Base-by-base conservation (phyloP, 805 yeast genomes). In the Wickerhamomyces chambardii region DNA sequence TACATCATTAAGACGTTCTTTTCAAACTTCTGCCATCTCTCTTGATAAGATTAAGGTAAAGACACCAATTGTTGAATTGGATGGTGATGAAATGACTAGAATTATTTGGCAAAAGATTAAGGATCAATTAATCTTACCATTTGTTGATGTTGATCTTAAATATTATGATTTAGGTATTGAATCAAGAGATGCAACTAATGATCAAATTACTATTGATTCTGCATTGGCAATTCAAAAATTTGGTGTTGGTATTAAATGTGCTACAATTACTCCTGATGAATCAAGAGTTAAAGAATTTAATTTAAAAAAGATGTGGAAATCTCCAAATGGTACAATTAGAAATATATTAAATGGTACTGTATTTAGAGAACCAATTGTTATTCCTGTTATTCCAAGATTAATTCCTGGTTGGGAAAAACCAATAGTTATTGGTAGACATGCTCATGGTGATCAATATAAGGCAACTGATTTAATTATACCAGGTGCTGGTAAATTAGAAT, bases 11-110 rank as follows among this genome's bases (percentile, higher is more conserved):
- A 33, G 17, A 36, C 46, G 47, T 40, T 46, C 57, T 37, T 44
- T 36, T 31, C 40, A 55, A 17, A 44, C 56, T 14, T 48, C 64
- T 6, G 34, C 53, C 15, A 31, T 48, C 7, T 32, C 47, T 11
- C 45, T 63, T n/a, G 56, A 58, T 36, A 82, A 81, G 55, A 77
- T 83, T 55, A 74, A 75, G 48, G 89, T 83, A 31, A 70, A 73
- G 50, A 73, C 68, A 36, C 90, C 90, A 31, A 64, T 83, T 42
- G 92, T 83, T 37, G 92, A 83, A 46, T 55, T 83, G 53, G 89
- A 82, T 51, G 92, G 92, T 49, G 92, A 83, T 57, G 92, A 83
- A 57, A 81, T 80, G 90, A 83, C 92, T 43, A 67, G 90, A 57
- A 81, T 83, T 52, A 83, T 83, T 56, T 83, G 92, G 92, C 69